These are phyloP conservation scores for Hypomyces perniciosus DNA, from an alignment of 2,329 filamentous ascomycete species.

Conservation along the genomic window DNA sequence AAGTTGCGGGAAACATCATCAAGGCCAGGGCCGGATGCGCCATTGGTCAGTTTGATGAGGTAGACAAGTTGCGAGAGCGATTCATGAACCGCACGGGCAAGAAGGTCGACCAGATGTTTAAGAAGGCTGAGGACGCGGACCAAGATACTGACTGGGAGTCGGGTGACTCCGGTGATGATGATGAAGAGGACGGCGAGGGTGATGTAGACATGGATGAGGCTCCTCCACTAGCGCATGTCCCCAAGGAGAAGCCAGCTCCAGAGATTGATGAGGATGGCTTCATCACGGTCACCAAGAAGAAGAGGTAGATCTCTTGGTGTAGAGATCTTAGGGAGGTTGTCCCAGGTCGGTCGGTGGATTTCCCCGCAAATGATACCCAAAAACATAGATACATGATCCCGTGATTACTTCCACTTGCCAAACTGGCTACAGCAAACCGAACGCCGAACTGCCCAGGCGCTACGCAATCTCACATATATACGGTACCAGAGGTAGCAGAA, in stretches of 20 bases:
- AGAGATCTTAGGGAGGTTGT: slow-evolving; percentile 4
- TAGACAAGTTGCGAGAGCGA: slow-evolving; percentile 56
- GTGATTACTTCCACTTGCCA: slow-evolving; percentile 5
- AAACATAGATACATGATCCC: slow-evolving; percentile 14
- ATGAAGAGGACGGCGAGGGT: slow-evolving; percentile 50
- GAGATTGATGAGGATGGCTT: slow-evolving; percentile 80
- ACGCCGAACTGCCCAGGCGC: slow-evolving; percentile 26
- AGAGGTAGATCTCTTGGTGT: slow-evolving; percentile 40
- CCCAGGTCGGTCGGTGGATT: neutral
- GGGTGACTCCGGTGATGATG: slow-evolving; percentile 53
- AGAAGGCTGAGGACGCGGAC: slow-evolving; percentile 49
- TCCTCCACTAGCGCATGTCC: slow-evolving; percentile 49
- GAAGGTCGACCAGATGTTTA: slow-evolving; percentile 48
- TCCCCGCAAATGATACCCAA: slow-evolving; percentile 21
- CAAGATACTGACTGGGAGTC: slow-evolving; percentile 58
- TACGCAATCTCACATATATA: slow-evolving; percentile 10
- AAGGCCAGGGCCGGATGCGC: slow-evolving; percentile 58
- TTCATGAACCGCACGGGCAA: slow-evolving; percentile 58
- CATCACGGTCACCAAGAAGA: slow-evolving; percentile 66
- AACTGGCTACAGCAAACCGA: slow-evolving; percentile 22
- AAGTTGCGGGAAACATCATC: slow-evolving; percentile 69
- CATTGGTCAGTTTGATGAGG: slow-evolving; percentile 59
- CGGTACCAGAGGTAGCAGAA: slow-evolving; percentile 1
- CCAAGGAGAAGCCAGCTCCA: slow-evolving; percentile 59
- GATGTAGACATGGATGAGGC: slow-evolving; percentile 67